Evolutionary conservation across 441 rosid genomes (phyloP).

Genomic region (Erysimum cheiri): DNA sequence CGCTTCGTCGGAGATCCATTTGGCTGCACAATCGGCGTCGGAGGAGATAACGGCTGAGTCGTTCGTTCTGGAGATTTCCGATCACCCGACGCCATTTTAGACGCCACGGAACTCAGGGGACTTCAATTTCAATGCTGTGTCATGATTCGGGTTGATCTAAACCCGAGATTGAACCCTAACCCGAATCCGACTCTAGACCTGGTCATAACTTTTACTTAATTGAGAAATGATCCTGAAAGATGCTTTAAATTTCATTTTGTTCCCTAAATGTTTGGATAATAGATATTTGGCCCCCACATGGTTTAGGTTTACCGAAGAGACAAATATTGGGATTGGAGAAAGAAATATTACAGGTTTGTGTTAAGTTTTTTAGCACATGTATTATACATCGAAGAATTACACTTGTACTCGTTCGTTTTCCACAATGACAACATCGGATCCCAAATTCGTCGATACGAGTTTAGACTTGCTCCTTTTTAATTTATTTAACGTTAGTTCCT

Average conservation of each 20-base stretch:
- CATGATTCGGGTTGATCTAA: slow-evolving; percentile 26
- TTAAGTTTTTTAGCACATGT: too few relatives aligned
- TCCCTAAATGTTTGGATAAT: not conserved
- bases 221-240: not conserved
- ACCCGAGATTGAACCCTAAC: slow-evolving; percentile 29
- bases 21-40: slow-evolving; percentile 42
- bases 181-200: not conserved
- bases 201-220: not conserved
- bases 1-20: slow-evolving; percentile 60
- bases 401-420: too few relatives aligned
- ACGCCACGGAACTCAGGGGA: slow-evolving; percentile 12
- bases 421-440: too few relatives aligned
- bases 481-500: too few relatives aligned
- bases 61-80: slow-evolving; percentile 37
- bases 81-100: slow-evolving; percentile 50
- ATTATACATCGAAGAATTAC: too few relatives aligned
- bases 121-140: not conserved
- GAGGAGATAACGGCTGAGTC: slow-evolving; percentile 38
- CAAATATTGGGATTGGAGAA: too few relatives aligned
- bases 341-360: too few relatives aligned
- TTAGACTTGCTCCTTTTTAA: too few relatives aligned
- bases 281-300: not conserved
- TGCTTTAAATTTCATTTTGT: not conserved
- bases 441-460: too few relatives aligned
- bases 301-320: too few relatives aligned